phyloP scores from a whole-genome alignment of 805 yeast genomes.

The Hanseniaspora hatyaiensis region DNA sequence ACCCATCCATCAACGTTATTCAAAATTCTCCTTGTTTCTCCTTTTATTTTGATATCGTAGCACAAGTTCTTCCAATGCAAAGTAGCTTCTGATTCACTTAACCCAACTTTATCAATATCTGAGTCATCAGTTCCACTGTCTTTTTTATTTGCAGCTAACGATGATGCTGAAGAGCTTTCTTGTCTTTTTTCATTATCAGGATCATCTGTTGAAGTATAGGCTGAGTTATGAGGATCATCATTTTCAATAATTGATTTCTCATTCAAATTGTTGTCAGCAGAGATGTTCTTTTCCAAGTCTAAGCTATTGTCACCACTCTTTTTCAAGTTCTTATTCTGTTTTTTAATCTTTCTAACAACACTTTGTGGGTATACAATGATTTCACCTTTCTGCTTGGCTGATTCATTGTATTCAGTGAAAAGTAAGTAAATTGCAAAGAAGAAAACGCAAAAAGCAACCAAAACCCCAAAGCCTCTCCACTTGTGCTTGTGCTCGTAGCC shows the following conservation, averaged over 20 bases:
- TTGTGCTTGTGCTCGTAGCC: conserved; percentile 34
- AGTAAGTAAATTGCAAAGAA: conserved; percentile 44
- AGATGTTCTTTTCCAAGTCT: conserved; percentile 21
- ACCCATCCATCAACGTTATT: conserved; percentile 62
- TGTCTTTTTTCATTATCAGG: neutral
- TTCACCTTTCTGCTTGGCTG: conserved; percentile 53
- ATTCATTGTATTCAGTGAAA: conserved; percentile 46
- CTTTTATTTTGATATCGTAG: conserved; percentile 50
- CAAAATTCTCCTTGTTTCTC: conserved; percentile 44
- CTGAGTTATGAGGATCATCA: neutral
- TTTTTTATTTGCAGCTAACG: neutral
- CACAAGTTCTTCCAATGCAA: conserved; percentile 65
- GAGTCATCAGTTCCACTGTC: conserved; percentile 6
- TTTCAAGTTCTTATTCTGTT: conserved; percentile 27
- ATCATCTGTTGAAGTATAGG: neutral
- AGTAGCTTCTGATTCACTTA: conserved; percentile 33
- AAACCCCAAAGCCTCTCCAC: conserved; percentile 55
- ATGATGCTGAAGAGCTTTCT: neutral
- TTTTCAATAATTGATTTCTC: conserved; percentile 3
- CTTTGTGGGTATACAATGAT: conserved; percentile 46
- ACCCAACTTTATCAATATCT: neutral
- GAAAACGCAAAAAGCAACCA: conserved; percentile 39
- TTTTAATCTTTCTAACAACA: conserved; percentile 38
- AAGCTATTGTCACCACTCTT: conserved; percentile 18
- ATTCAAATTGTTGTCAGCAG: conserved; percentile 22